phyloP scores from a whole-genome alignment of 106 monocot genomes.

The Dioscorea dumetorum region DNA sequence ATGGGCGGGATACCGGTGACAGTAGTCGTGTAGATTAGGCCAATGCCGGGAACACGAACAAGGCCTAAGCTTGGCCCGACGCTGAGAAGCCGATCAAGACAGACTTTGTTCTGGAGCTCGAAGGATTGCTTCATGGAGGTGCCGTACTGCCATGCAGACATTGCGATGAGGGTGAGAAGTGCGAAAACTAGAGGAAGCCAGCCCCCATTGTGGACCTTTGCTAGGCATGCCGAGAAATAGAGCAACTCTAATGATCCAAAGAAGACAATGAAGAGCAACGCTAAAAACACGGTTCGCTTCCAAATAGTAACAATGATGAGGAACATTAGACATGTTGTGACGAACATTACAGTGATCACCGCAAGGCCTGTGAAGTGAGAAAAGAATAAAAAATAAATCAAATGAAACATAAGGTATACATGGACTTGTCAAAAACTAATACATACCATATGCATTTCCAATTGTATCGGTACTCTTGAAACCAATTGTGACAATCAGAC shows the following conservation, averaged over 20 bases:
- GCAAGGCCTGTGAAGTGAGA: constrained; percentile 41
- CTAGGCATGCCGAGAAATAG: constrained; percentile 62
- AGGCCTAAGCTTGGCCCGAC: constrained; percentile 44
- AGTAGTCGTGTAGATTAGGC: constrained; percentile 43
- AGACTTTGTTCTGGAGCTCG: constrained; percentile 63
- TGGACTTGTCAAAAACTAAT: too few relatives aligned
- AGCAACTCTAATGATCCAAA: constrained; percentile 78
- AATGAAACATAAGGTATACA: background rate
- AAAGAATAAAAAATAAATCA: background rate
- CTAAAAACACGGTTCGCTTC: constrained; percentile 35
- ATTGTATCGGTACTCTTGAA: constrained; percentile 58
- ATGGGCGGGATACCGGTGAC: constrained; percentile 43
- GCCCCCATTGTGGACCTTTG: constrained; percentile 60
- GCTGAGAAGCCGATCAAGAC: constrained; percentile 40
- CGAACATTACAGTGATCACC: constrained; percentile 74
- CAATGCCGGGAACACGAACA: constrained; percentile 60
- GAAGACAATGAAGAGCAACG: constrained; percentile 22
- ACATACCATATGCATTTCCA: constrained; percentile 84
- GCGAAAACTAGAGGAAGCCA: constrained; percentile 69
- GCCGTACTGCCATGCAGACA: constrained; percentile 74
- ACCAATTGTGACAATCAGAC: constrained; percentile 58
- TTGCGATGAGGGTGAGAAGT: constrained; percentile 26
- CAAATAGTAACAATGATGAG: constrained; percentile 66
- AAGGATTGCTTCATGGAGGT: constrained; percentile 45
- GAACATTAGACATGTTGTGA: constrained; percentile 84